Evolutionary conservation across 1,139 yeast genomes (phyloP).

Genomic region (Sugiyamaella neomexicana): DNA sequence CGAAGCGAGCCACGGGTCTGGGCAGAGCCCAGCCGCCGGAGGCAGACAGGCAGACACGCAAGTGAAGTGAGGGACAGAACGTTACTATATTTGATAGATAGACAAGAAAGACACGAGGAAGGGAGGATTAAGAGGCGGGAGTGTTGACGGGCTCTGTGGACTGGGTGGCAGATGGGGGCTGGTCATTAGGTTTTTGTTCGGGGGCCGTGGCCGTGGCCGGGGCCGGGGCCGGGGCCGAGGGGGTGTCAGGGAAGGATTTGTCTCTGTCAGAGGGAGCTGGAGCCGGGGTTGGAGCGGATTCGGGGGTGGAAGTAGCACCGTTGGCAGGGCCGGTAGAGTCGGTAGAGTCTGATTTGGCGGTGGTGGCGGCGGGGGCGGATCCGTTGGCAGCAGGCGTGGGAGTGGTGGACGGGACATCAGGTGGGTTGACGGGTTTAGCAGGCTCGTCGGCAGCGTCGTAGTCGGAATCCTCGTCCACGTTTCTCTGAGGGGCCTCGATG

Average conservation of each 20-base stretch:
- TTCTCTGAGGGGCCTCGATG: slow-evolving; percentile 68
- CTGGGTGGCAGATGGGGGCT: background rate
- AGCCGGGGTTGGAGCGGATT: background rate
- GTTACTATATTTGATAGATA: background rate
- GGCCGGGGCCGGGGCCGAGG: background rate
- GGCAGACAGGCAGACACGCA: background rate
- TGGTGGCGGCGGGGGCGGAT: background rate
- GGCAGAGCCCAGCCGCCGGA: background rate
- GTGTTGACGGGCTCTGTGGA: background rate
- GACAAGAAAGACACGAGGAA: background rate
- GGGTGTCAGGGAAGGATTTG: too few relatives aligned
- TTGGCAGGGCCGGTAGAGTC: background rate
- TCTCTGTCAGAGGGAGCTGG: too few relatives aligned
- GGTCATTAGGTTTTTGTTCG: background rate
- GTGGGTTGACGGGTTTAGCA: background rate
- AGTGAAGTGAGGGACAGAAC: background rate
- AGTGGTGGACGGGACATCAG: too few relatives aligned
- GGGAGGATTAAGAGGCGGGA: background rate
- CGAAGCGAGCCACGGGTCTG: background rate
- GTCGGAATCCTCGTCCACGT: slow-evolving; percentile 79
- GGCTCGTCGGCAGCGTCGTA: slow-evolving; percentile 64
- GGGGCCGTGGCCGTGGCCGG: slow-evolving; percentile 7
- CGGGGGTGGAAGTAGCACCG: background rate
- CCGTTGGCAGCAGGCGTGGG: slow-evolving; percentile 1
- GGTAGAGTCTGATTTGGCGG: background rate